These are phyloP conservation scores for Adansonia digitata DNA, from an alignment of 345 rosid species.

Conservation along the genomic window DNA sequence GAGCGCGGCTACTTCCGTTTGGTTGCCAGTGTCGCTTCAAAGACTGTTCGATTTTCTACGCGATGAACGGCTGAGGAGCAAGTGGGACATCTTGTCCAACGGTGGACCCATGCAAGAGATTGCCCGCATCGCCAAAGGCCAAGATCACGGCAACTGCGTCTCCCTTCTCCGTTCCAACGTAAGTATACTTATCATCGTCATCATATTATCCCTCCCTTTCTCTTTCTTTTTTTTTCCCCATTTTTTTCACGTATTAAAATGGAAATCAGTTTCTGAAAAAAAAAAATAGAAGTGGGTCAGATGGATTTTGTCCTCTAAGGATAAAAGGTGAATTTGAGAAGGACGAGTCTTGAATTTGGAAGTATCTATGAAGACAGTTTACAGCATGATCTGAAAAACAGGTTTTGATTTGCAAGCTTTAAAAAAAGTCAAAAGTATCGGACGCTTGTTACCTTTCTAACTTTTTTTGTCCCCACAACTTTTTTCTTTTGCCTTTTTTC, in stretches of 20 bases:
- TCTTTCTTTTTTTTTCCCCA: not conserved
- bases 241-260: too few relatives aligned
- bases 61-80: conserved; percentile 75
- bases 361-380: conserved; percentile 8
- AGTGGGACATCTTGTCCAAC: conserved; percentile 97
- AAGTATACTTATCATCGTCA: not conserved
- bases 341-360: conserved; percentile 7
- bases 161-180: conserved; percentile 89
- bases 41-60: conserved; percentile 76
- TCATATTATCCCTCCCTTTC: too few relatives aligned
- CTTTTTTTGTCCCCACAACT: too few relatives aligned
- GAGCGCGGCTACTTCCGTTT: conserved; percentile 92
- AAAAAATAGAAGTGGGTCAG: conserved; percentile 3
- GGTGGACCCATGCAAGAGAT: conserved; percentile 98
- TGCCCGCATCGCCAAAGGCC: conserved; percentile 95
- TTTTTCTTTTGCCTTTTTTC: not conserved
- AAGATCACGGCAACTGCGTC: conserved; percentile 90
- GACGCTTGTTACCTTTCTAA: conserved; percentile 11
- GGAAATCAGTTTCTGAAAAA: too few relatives aligned
- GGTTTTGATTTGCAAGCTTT: too few relatives aligned
- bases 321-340: too few relatives aligned
- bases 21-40: conserved; percentile 80
- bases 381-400: not conserved
- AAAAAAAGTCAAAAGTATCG: conserved; percentile 16
- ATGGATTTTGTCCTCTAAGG: too few relatives aligned